Base-by-base conservation (phyloP, 2,329 filamentous ascomycete genomes). In the Colletotrichum musae region DNA sequence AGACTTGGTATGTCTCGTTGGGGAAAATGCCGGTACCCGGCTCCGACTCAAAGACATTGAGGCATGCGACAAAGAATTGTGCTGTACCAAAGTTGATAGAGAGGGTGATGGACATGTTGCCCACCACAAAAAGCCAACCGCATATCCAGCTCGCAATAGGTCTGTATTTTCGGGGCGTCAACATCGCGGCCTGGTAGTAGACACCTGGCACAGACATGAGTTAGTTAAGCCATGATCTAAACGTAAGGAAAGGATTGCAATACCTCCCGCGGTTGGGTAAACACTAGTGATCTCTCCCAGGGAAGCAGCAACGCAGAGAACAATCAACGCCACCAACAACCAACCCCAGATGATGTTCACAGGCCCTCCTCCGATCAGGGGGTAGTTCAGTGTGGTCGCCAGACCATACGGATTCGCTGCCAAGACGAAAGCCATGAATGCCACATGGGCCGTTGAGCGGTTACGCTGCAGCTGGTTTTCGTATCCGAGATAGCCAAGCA, bases 181-280 rank as follows among this genome's bases (percentile, higher is more conserved):
- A 86, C 89, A 93, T 93, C 76, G 92, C 94, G 6, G 91, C 91
- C 81, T 93, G 92, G 78, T 93, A 94, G 82, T 94, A 94, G 63
- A 94, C 92, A 65, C 82, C 81, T 82, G 43, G 28, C 16, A 32
- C 5, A 32, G 7, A 32, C 13, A 62, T 24, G 64, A 32, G 26
- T 45, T 63, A 47, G 69, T 66, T 50, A 54, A 21, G 28, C 70
- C 62, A 65, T 72, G 50, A 56, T 70, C 41, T 32, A 32, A 6
- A 32, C 7, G 32, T 18, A 32, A 53, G 5, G 41, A 53, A 16
- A 6, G 61, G 16, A 71, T 52, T 53, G 43, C 24, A 18, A 32
- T 80, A 77, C 92, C 92, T 75, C 91, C 92, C 58, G 91, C 90
- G 16, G 91, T 94, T 21, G 92, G 92, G 75, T 92, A 94, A 47